Base-by-base conservation (phyloP, 2,329 filamentous ascomycete genomes). In the Phyllosticta capitalensis region DNA sequence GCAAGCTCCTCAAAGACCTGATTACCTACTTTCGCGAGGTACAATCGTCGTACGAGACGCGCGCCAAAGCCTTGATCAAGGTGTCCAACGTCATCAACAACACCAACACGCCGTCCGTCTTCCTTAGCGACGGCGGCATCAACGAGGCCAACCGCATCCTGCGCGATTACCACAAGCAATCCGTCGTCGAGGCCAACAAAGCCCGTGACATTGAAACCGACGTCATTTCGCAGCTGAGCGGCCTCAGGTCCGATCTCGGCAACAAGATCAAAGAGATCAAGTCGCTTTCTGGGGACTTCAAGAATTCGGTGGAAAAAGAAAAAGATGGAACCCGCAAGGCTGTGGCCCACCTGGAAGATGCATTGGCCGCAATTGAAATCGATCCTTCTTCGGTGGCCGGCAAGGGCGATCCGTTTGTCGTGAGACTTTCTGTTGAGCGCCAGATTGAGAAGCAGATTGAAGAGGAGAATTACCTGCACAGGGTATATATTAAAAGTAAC, bases 251-350 rank as follows among this genome's bases (percentile, higher is more conserved):
- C 68, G 94, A 99, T 72, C 79, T 99, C 19, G 88, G 88, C 63
- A 90, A 95, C 72, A 99, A 99, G 78, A 95, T 95, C 73, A 99
- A 97, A 74, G 94, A 99, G 75, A 99, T 99, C 77, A 96, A 95
- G 76, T 87, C 85, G 65, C 78, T 99, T 17, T 89, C 90, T 5
- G 89, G 91, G 17, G 94, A 99, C 72, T 99, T 99, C 76, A 96
- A 96, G 76, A 99, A 96, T 71, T 89, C 87, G 0, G 91, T 99
- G 9, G 90, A 96, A 24, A 96, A 92, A 76, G 94, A 97, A 74
- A 92, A 95, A 78, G 92, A 96, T 20, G 78, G 73, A 19, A 96
- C 94, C 0, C 82, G 86, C 62, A 90, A 85, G 70, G 87, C 87
- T 17, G 89, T 97, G 24, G 85, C 86, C 57, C 80, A 84, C 30